Base-by-base conservation (phyloP, 495 filamentous ascomycete genomes). In the Penicillium soppii region DNA sequence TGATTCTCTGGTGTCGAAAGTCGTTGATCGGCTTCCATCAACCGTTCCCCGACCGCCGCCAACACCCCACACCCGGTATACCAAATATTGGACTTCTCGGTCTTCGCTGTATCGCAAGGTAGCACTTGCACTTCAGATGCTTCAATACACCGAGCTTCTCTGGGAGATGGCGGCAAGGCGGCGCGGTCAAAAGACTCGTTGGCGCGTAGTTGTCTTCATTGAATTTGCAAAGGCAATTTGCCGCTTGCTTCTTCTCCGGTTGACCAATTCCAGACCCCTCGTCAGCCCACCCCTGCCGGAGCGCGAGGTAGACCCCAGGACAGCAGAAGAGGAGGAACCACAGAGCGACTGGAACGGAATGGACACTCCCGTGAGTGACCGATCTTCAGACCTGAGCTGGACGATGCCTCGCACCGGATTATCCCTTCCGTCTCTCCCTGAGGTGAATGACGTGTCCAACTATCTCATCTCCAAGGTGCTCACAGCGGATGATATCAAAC, bases 401-500 rank as follows among this genome's bases (percentile, higher is more conserved):
- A 87, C 80, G n/a, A 98, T 98, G 94, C 92, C 92, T 22, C 83
- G 94, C 54, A 98, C 94, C 0, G 90, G 90, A 7, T 73, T 95
- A 40, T 84, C 81, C 7, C 80, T 98, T 26, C 92, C 95, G 0
- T 82, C 77, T 30, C 76, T 98, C 19, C 94, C 94, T 1, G 83
- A 84, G 43, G 82, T 86, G 7, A 78, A 81, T 21, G 89, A 94
- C 60, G 88, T 96, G 21, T 87, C 87, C 21, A 84, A 80, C 29
- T 97, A 94, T 66, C 80, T 98, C 16, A 86, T 95, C 37, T 84
- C 83, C n/a, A 91, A 92, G 44, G 94, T 96, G 15, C 76, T 98
- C 21, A 96, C 89, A 1, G 89, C 95, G 15, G 95, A 97, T 70
- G 94, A 97, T 66, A 91, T 98, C 74, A 96, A 96, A 65, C 85